These are phyloP conservation scores for Penicillium malachiteum DNA, from an alignment of 495 filamentous ascomycete species.

Conservation along the genomic window DNA sequence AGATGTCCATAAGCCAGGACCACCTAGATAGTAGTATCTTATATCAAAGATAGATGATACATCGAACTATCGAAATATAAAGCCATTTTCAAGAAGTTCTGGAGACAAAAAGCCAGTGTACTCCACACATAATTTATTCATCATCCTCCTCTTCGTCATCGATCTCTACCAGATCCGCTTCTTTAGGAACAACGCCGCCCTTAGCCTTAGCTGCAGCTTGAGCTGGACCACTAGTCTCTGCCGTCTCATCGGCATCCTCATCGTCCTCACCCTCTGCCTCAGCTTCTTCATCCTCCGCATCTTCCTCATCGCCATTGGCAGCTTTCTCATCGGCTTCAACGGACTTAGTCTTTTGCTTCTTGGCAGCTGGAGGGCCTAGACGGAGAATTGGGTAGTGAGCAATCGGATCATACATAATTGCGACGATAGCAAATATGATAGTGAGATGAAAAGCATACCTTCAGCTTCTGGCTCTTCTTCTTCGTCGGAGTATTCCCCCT, in stretches of 20 bases:
- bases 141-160: conserved; percentile 26
- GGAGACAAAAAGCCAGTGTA: neutral
- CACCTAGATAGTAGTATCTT: neutral
- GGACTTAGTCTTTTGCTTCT: conserved; percentile 28
- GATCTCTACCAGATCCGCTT: conserved; percentile 44
- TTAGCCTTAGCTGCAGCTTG: conserved; percentile 43
- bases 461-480: conserved; percentile 31
- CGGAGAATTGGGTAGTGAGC: conserved; percentile 7
- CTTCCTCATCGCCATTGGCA: conserved; percentile 33
- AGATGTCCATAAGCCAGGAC: neutral
- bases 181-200: conserved; percentile 46
- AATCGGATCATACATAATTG: neutral
- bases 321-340: conserved; percentile 28
- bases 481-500: conserved; percentile 25
- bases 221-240: conserved; percentile 43
- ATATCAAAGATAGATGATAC: conserved; percentile 1
- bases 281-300: conserved; percentile 31
- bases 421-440: neutral
- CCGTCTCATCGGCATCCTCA: conserved; percentile 31
- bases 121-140: conserved; percentile 1
- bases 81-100: conserved; percentile 1
- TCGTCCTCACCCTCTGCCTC: conserved; percentile 33
- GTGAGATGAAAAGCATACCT: conserved; percentile 19
- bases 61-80: conserved; percentile 7
- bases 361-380: conserved; percentile 39